Evolutionary conservation across 2,329 filamentous ascomycete genomes (phyloP).

Genomic region (Penicillium sp.): DNA sequence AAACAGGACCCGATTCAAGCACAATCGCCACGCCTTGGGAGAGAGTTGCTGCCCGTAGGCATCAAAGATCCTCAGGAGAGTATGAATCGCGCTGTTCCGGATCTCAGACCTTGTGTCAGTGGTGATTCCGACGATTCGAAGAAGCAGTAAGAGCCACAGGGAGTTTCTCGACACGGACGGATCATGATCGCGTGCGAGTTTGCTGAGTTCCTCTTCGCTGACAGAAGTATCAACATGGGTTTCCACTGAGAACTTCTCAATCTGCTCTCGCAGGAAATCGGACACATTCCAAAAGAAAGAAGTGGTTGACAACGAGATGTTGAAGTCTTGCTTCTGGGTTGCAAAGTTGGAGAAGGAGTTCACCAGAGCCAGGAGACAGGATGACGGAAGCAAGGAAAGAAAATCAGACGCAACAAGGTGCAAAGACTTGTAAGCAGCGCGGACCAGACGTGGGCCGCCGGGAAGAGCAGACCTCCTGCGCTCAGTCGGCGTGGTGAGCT

Average conservation of each 20-base stretch:
- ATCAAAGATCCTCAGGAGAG: constrained; percentile 86
- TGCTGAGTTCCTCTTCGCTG: constrained; percentile 59
- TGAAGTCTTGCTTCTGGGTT: constrained; percentile 85
- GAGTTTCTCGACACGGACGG: constrained; percentile 57
- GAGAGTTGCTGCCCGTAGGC: constrained; percentile 81
- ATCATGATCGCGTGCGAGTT: constrained; percentile 62
- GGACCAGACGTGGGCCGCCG: constrained; percentile 71
- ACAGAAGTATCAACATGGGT: constrained; percentile 45
- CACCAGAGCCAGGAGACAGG: constrained; percentile 75
- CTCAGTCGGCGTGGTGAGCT: constrained; percentile 12
- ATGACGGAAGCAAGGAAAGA: constrained; percentile 69
- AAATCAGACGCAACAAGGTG: constrained; percentile 97
- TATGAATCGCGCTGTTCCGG: constrained; percentile 75
- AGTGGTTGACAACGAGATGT: constrained; percentile 91
- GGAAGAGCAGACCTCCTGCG: constrained; percentile 30
- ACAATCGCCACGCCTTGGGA: constrained; percentile 78
- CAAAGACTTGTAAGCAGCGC: constrained; percentile 83
- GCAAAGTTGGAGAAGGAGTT: constrained; percentile 89
- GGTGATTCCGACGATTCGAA: constrained; percentile 43
- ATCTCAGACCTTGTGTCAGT: constrained; percentile 44
- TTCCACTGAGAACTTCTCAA: constrained; percentile 45
- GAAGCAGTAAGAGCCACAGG: constrained; percentile 39
- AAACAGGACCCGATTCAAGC: constrained; percentile 79
- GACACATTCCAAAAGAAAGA: constrained; percentile 97
- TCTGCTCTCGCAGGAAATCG: constrained; percentile 69